Evolutionary conservation across 176 grass and related monocot genomes (phyloP), one percentile per base, ranked within the genome.

Genomic region (Phoenix dactylifera): DNA sequence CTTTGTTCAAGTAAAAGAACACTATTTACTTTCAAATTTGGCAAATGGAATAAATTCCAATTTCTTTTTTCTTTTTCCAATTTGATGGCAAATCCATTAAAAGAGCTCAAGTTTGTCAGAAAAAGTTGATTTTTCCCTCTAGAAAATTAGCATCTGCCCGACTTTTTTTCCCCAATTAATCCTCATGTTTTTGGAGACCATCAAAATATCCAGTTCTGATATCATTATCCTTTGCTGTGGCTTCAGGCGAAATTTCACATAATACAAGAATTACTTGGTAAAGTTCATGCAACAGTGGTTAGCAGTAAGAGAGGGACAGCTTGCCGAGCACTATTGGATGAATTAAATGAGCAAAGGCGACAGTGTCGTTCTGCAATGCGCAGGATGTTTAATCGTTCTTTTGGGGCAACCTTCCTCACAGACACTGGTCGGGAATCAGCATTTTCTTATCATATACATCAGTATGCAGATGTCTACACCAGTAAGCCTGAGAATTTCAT

Each of bases 371-470:
- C 76, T 66, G 78, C 51, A 26, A 97, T 97, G 69, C 72, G 92
- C 30, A 74, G 81, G 54, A 51, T 97, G 49, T 97, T 97, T 64
- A 88, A 97, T 66, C 76, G 68, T 4, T 83, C 61, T 53, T 97
- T 91, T 64, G 92, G 92, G 16, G 87, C 92, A 85, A 97, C 92
- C 3, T 91, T 97, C 53, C 84, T 88, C 71, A 97, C 92, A 18
- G 92, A 97, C 70, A 97, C 87, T 15, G 87, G 92, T 74, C 89
- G 76, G 62, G 92, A 97, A 74, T 97, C 92, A 49, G 72, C 87
- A 64, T 97, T 97, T 69, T 55, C 92, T 61, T 97, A 97, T 70
- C 87, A 88, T 79, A 91, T 97, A 58, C 92, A 97, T 85, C 92
- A 97, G 75, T 89, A 91, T 74, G 92, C 87, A 54, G 92, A 97